Evolutionary conservation across 2,329 filamentous ascomycete species (phyloP), one percentile per base, ranked within the genome.

Genomic region (Cladosporium cucumerinum): DNA sequence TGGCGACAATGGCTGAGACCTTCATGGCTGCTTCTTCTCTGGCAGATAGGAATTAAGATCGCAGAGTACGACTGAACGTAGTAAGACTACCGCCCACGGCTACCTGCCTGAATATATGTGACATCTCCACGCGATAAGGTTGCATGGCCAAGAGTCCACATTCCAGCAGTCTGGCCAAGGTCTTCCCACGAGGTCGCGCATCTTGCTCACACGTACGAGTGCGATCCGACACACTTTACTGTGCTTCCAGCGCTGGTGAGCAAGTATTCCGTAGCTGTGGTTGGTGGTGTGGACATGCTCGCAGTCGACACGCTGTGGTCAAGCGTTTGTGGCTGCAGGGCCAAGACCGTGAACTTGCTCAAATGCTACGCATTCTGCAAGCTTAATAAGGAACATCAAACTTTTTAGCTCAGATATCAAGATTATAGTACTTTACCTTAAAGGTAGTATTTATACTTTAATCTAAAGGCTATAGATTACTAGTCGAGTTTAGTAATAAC

Each of bases 321-420:
- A 46, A 32, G 36, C 30, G 52, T 21, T 23, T 21, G 60, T 54
- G 60, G 60, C 60, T 62, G 49, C 60, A 43, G 60, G n/a, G 60
- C 60, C 60, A 62, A 62, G 60, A 43, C 25, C 11, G 10, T 46
- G 36, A 51, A 62, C 60, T 62, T 62, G 60, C 60, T 62, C 60
- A 62, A 54, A 62, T 25, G 34, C 55, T 2, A 46, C 55, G 55
- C 55, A 58, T 46, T n/a, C n/a, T n/a, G n/a, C n/a, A n/a, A n/a
- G n/a, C n/a, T n/a, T n/a, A n/a, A n/a, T n/a, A n/a, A n/a, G n/a
- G n/a, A n/a, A n/a, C n/a, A n/a, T n/a, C n/a, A n/a, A n/a, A n/a
- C n/a, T n/a, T n/a, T n/a, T n/a, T n/a, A n/a, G n/a, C n/a, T n/a
- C n/a, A n/a, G n/a, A n/a, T n/a, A n/a, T n/a, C n/a, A n/a, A n/a